These are phyloP conservation scores for Alternaria burnsii DNA, from an alignment of 2,329 filamentous ascomycete species.

Conservation along the genomic window DNA sequence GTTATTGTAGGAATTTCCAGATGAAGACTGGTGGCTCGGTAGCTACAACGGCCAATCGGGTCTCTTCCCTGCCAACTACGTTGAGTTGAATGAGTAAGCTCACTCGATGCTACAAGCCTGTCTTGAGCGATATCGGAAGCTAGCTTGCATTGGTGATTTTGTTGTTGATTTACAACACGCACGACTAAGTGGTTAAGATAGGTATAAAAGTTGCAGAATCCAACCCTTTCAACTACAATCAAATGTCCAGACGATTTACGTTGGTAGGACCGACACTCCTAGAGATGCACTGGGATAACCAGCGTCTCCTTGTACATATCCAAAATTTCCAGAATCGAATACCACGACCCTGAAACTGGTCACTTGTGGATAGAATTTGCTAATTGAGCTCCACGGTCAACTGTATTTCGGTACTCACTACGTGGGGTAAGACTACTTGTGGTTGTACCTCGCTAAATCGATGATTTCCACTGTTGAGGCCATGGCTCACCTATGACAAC, in stretches of 20 bases:
- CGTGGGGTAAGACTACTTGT: neutral
- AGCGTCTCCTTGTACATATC: neutral
- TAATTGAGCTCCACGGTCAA: neutral
- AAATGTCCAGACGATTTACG: neutral
- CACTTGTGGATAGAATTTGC: neutral
- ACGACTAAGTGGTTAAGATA: neutral
- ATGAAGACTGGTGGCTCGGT: conserved; percentile 99
- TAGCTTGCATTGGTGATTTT: conserved; percentile 3
- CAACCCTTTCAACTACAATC: conserved; percentile 3
- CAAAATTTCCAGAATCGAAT: neutral
- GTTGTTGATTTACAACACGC: conserved; percentile 7
- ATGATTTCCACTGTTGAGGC: neutral
- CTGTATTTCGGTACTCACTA: neutral
- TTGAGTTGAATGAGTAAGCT: conserved; percentile 46
- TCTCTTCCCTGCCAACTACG: conserved; percentile 73
- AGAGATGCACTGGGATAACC: neutral
- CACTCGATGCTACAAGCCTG: neutral
- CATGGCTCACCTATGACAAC: neutral
- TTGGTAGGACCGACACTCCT: neutral
- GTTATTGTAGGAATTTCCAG: conserved; percentile 80
- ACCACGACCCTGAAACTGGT: neutral
- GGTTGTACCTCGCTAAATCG: neutral
- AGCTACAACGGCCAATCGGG: conserved; percentile 80
- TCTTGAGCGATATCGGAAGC: conserved; percentile 1
- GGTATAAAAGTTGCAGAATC: conserved; percentile 7